phyloP scores from a whole-genome alignment of 2,329 filamentous ascomycete species.

The Cordyceps cicadae region DNA sequence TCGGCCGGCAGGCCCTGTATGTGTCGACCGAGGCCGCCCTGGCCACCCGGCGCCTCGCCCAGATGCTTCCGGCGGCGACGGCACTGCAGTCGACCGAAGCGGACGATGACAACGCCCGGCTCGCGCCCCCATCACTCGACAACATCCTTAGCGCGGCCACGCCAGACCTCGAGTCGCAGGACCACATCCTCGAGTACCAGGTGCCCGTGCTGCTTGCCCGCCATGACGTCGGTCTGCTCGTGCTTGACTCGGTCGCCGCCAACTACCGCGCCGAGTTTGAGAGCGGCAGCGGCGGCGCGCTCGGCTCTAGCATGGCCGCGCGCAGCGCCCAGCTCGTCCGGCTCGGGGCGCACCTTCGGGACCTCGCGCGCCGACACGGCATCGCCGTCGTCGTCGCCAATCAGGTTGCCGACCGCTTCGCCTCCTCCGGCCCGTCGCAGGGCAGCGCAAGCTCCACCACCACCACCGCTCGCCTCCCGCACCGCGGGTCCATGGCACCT shows the following conservation, averaged over 20 bases:
- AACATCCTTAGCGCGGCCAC: slow-evolving; percentile 73
- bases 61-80: slow-evolving; percentile 60
- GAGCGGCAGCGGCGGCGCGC: slow-evolving; percentile 25
- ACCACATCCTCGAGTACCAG: slow-evolving; percentile 89
- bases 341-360: slow-evolving; percentile 65
- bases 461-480: slow-evolving; percentile 16
- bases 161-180: slow-evolving; percentile 86
- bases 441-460: neutral
- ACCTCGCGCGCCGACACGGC: slow-evolving; percentile 64
- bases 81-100: slow-evolving; percentile 35
- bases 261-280: slow-evolving; percentile 94
- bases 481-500: slow-evolving; percentile 15
- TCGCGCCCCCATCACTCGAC: slow-evolving; percentile 54
- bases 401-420: slow-evolving; percentile 86
- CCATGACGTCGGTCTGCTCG: slow-evolving; percentile 69
- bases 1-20: slow-evolving; percentile 72
- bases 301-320: slow-evolving; percentile 57
- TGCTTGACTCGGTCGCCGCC: slow-evolving; percentile 87
- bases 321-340: slow-evolving; percentile 70
- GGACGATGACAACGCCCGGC: neutral
- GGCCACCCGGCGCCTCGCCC: slow-evolving; percentile 69
- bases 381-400: slow-evolving; percentile 89
- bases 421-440: slow-evolving; percentile 17
- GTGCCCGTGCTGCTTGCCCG: slow-evolving; percentile 75
- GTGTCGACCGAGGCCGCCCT: slow-evolving; percentile 87